Conservation (phyloP, 495 filamentous ascomycete genomes). For the Delitschia confertaspora region DNA sequence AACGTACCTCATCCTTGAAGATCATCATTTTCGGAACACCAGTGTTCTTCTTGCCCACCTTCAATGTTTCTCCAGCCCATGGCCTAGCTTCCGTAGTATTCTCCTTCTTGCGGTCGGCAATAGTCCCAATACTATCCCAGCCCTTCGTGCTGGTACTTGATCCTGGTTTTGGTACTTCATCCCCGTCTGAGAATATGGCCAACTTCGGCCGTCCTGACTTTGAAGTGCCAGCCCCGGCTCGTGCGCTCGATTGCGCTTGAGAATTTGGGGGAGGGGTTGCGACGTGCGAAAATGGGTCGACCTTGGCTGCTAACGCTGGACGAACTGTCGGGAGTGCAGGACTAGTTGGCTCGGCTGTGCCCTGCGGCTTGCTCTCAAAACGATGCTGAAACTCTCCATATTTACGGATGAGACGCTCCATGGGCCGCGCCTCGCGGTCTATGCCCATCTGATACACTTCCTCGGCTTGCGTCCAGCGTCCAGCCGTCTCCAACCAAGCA, state of each 20-base stretch:
- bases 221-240: constrained; percentile 45
- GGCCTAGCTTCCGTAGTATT: constrained; percentile 79
- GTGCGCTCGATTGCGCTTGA: constrained; percentile 50
- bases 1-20: constrained; percentile 93
- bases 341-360: constrained; percentile 59
- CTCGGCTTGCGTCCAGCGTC: constrained; percentile 82
- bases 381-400: constrained; percentile 82
- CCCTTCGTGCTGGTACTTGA: constrained; percentile 47
- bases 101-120: constrained; percentile 86
- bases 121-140: constrained; percentile 85
- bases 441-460: constrained; percentile 87
- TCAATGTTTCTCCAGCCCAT: constrained; percentile 86
- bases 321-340: constrained; percentile 78
- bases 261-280: constrained; percentile 45
- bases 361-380: constrained; percentile 52
- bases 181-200: constrained; percentile 78
- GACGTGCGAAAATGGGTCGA: constrained; percentile 62
- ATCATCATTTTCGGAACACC: constrained; percentile 75
- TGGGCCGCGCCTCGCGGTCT: constrained; percentile 76
- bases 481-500: constrained; percentile 76
- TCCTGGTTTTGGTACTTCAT: constrained; percentile 38
- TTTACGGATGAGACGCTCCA: constrained; percentile 72
- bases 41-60: constrained; percentile 68
- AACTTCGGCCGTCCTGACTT: constrained; percentile 67
- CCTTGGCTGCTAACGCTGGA: constrained; percentile 77